Evolutionary conservation across 345 rosid genomes (phyloP), one percentile per base, ranked within the genome.

Genomic region (Eucalyptus sideroxylon): DNA sequence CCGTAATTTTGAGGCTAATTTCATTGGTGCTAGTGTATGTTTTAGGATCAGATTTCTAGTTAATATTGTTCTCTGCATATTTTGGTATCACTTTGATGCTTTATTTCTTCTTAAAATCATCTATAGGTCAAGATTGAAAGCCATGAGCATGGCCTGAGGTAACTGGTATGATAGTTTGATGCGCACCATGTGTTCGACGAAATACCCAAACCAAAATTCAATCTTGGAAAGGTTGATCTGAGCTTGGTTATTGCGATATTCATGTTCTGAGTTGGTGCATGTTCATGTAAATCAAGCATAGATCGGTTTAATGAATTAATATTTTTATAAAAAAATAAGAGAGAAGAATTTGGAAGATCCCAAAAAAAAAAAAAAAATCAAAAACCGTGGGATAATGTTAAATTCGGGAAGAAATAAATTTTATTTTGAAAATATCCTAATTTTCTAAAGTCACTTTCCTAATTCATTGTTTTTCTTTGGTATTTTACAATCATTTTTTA

Each of bases 111-210:
- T 24, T 59, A 8, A 59, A 24, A 10, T 56, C 27, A 24, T 59
- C 12, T 59, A 23, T 59, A 59, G 30, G 62, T 59, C 30, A 23
- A 59, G 30, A 9, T 10, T 56, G 62, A 56, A 56, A 24, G 30
- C 62, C 62, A 56, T 59, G 30, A 10, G 5, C 30, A 56, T 56
- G 30, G 62, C 62, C 6, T 11, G 1, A 59, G 62, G 62, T 23
- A 24, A 59, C 30, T 59, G 30, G 30, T 24, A 2, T 59, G 27
- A 59, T 24, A 59, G 30, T 59, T 5, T 23, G 13, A 24, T 24
- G 62, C 30, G 4, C 30, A 59, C 6, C 0, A 0, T 19, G 11
- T 10, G 62, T 59, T 59, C 7, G 62, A 24, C 0, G 6, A 59
- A 59, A 59, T 59, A 24, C 62, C 62, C 30, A 59, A 59, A 59